phyloP scores from a whole-genome alignment of 2,329 filamentous ascomycete genomes.

The Atkinsonella texensis region DNA sequence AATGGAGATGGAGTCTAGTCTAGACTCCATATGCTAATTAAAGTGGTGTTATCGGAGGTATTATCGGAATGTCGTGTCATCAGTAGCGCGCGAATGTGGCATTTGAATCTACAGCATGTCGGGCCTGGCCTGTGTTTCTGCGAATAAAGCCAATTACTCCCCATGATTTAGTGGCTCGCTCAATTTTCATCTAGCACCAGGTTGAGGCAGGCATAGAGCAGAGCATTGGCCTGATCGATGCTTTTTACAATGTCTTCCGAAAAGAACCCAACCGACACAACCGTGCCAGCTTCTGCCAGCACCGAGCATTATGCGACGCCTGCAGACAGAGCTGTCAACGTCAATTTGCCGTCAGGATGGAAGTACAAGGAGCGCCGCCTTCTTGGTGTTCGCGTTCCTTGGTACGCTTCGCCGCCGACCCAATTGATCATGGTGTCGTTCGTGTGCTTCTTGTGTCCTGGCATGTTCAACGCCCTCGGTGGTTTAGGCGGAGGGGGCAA shows the following conservation, averaged over 20 bases:
- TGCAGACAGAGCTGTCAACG: neutral
- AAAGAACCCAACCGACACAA: neutral
- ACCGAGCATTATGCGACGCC: neutral
- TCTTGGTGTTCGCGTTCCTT: constrained; percentile 39
- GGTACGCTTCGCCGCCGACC: constrained; percentile 61
- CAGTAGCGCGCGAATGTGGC: too few species aligned
- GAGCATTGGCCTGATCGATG: neutral
- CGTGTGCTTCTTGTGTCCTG: constrained; percentile 50
- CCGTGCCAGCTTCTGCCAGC: neutral
- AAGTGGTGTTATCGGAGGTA: too few species aligned
- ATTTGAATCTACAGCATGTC: too few species aligned
- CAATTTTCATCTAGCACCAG: too few species aligned
- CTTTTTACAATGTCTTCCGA: constrained; percentile 2
- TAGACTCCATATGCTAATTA: too few species aligned
- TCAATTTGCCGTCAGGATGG: constrained; percentile 38
- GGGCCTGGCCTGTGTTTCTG: too few species aligned
- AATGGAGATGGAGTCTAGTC: too few species aligned
- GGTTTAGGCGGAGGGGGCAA: constrained; percentile 49
- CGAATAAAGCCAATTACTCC: too few species aligned
- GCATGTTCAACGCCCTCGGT: constrained; percentile 58
- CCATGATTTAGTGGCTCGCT: too few species aligned
- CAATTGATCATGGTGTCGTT: constrained; percentile 56
- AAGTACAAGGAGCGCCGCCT: constrained; percentile 42
- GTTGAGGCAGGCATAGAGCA: neutral
- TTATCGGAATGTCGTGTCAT: too few species aligned